Conservation (phyloP, 176 grass and related monocot genomes). For the Tillandsia fasciculata region DNA sequence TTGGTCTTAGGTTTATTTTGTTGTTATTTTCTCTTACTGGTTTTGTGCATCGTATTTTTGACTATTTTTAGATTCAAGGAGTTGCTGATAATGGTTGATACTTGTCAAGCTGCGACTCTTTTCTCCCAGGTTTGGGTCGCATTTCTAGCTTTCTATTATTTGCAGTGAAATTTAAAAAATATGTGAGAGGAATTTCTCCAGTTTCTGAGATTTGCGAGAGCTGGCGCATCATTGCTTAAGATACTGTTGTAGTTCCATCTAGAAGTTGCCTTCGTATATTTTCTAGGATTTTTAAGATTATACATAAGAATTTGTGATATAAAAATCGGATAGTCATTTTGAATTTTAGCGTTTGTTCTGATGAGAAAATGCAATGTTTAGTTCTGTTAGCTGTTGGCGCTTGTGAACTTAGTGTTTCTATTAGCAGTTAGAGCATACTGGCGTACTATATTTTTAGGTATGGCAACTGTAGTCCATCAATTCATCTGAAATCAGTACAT, state of each 20-base stretch:
- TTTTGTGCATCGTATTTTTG: slow-evolving; percentile 8
- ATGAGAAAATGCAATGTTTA: no score
- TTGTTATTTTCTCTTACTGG: background rate
- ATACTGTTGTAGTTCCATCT: background rate
- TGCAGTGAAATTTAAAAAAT: background rate
- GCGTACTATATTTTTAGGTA: no score
- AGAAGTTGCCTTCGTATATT: background rate
- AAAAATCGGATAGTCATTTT: no score
- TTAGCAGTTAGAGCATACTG: no score
- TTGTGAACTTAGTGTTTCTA: no score
- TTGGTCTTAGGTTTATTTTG: no score
- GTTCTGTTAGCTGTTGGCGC: no score
- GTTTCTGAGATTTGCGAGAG: no score
- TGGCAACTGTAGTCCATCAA: background rate
- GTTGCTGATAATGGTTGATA: slow-evolving; percentile 96
- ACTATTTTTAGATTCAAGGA: slow-evolving; percentile 75
- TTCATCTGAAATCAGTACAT: slow-evolving; percentile 3
- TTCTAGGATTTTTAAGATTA: background rate
- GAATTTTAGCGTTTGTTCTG: no score
- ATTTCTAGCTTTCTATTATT: background rate
- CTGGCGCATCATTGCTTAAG: no score
- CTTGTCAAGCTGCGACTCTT: slow-evolving; percentile 95
- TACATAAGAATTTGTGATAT: no score
- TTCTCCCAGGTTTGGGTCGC: slow-evolving; percentile 73
- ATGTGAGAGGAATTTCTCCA: background rate